These are phyloP conservation scores for Dactylellina parvicollis DNA, from an alignment of 2,329 filamentous ascomycete genomes.

Conservation along the genomic window DNA sequence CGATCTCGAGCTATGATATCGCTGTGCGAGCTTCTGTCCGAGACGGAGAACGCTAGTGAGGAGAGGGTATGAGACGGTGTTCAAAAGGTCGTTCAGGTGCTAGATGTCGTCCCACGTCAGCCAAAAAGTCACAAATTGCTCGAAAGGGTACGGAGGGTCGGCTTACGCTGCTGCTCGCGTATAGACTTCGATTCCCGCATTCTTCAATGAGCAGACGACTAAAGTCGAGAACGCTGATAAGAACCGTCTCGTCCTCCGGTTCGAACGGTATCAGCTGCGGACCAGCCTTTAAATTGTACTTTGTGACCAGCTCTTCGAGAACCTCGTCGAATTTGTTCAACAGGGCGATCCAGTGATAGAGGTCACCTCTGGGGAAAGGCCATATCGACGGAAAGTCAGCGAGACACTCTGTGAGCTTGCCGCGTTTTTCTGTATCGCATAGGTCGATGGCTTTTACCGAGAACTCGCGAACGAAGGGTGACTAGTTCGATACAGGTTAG, in stretches of 20 bases:
- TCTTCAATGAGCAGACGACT: conserved; percentile 89
- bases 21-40: conserved; percentile 84
- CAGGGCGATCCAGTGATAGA: conserved; percentile 97
- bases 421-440: conserved; percentile 59
- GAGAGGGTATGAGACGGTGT: conserved; percentile 83
- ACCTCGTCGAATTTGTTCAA: conserved; percentile 93
- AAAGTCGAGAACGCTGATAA: conserved; percentile 84
- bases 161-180: conserved; percentile 79
- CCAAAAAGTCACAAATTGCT: neutral
- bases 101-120: conserved; percentile 37
- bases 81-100: conserved; percentile 86
- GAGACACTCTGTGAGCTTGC: conserved; percentile 79
- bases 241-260: conserved; percentile 81
- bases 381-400: conserved; percentile 84
- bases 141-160: neutral
- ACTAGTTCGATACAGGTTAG: conserved; percentile 66
- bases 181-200: conserved; percentile 95
- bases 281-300: conserved; percentile 81
- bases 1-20: conserved; percentile 89
- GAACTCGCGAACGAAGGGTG: conserved; percentile 85
- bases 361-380: conserved; percentile 93
- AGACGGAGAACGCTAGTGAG: conserved; percentile 82
- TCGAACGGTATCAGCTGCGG: conserved; percentile 75
- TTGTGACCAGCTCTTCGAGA: conserved; percentile 80
- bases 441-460: conserved; percentile 71